These are phyloP conservation scores for Annulohypoxylon truncatum DNA, from an alignment of 2,329 filamentous ascomycete species.

Conservation along the genomic window DNA sequence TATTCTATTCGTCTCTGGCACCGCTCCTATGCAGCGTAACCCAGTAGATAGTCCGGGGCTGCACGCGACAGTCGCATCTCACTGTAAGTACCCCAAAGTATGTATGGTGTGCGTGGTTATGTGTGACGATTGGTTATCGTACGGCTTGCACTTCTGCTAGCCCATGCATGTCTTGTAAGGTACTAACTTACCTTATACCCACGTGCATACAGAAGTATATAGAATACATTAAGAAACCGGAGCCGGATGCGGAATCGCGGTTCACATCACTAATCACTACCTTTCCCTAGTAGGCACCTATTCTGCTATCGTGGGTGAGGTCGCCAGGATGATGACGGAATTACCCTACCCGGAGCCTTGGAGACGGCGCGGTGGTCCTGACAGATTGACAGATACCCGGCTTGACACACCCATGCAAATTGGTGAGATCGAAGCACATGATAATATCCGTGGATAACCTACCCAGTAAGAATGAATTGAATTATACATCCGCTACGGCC, in stretches of 20 bases:
- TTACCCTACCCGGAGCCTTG: conserved; percentile 33
- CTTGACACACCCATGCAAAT: conserved; percentile 2
- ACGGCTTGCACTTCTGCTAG: conserved; percentile 20
- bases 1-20: not conserved
- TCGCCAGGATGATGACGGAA: conserved; percentile 41
- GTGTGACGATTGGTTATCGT: conserved; percentile 38
- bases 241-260: conserved; percentile 29
- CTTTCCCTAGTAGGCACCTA: conserved; percentile 26
- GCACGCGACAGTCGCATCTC: conserved; percentile 31
- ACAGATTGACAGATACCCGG: conserved; percentile 20
- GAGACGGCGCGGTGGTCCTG: conserved; percentile 29
- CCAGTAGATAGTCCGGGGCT: conserved; percentile 10
- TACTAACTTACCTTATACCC: conserved; percentile 13
- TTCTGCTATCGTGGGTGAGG: conserved; percentile 20
- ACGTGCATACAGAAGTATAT: not conserved
- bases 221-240: not conserved
- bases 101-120: not conserved
- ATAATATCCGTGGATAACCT: not conserved
- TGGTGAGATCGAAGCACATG: conserved; percentile 10
- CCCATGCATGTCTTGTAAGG: conserved; percentile 9
- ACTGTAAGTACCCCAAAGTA: conserved; percentile 1
- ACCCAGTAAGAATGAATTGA: not conserved
- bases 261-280: conserved; percentile 1
- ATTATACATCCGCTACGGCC: not conserved
- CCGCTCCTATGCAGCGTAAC: not conserved